These are phyloP conservation scores for Aspergillus sclerotialis DNA, from an alignment of 2,329 filamentous ascomycete species.

Conservation along the genomic window DNA sequence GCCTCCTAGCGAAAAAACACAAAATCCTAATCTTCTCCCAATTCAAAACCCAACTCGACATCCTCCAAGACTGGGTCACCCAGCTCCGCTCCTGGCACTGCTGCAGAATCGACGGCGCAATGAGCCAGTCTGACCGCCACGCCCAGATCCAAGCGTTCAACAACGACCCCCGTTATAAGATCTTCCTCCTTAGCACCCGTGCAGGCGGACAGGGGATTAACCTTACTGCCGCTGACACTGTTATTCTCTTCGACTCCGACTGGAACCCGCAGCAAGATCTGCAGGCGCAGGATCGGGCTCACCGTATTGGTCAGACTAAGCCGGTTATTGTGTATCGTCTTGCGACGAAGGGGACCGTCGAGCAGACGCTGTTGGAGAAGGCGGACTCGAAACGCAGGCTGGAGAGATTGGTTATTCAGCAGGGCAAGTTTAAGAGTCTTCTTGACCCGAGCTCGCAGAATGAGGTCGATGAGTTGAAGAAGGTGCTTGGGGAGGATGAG, in stretches of 20 bases:
- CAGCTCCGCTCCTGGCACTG: conserved; percentile 71
- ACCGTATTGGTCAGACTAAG: conserved; percentile 86
- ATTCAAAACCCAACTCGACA: conserved; percentile 89
- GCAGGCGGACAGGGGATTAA: conserved; percentile 96
- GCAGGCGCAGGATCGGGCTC: conserved; percentile 90
- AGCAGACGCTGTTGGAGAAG: conserved; percentile 76
- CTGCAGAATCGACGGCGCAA: conserved; percentile 85
- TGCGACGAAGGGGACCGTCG: conserved; percentile 86
- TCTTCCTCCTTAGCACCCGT: conserved; percentile 84
- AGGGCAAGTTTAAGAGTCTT: conserved; percentile 73
- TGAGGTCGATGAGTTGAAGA: conserved; percentile 56
- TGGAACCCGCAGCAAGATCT: conserved; percentile 98
- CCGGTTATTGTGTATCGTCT: conserved; percentile 92
- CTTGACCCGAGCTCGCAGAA: conserved; percentile 45
- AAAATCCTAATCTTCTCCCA: conserved; percentile 96
- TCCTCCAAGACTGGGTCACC: conserved; percentile 77
- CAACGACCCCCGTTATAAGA: conserved; percentile 53
- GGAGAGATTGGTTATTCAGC: conserved; percentile 92
- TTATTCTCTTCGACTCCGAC: conserved; percentile 82
- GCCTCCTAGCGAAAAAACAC: conserved; percentile 66
- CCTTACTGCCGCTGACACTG: conserved; percentile 81
- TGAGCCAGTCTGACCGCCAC: conserved; percentile 65
- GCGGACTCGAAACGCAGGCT: conserved; percentile 87
- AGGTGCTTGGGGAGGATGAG: conserved; percentile 65
- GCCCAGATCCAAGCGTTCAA: conserved; percentile 70